Percentiles rank a stretch among this genome's conserved stretches.
phyloP scores from a whole-genome alignment of 108 stramenopile genomes.

The Skeletonema menzelii region DNA sequence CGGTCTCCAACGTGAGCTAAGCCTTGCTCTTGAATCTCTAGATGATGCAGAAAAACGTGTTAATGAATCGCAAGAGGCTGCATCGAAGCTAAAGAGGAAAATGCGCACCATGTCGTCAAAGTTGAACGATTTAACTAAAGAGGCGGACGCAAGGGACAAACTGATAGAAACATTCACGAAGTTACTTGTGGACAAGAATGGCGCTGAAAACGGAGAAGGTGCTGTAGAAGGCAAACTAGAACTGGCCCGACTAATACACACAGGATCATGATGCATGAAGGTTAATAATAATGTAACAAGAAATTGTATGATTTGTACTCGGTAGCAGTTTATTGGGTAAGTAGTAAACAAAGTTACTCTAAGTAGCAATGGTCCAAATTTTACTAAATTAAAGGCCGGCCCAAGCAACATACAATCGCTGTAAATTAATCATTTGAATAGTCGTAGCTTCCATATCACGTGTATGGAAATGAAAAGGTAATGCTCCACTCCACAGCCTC shows the following conservation, averaged over 20 bases:
- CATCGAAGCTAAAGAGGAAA: slow-evolving; percentile 25
- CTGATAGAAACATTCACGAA: slow-evolving; percentile 36
- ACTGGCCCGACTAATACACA: not conserved
- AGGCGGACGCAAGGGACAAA: slow-evolving; percentile 44
- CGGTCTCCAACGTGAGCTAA: slow-evolving; percentile 37
- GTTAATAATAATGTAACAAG: no score
- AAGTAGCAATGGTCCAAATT: not conserved
- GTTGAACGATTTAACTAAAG: slow-evolving; percentile 16
- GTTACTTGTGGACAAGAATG: slow-evolving; percentile 26
- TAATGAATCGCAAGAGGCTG: slow-evolving; percentile 8
- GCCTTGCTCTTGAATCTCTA: slow-evolving; percentile 11
- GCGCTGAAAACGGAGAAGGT: slow-evolving; percentile 11
- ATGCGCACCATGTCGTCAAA: slow-evolving; percentile 13
- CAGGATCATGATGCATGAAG: not conserved
- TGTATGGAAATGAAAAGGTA: not conserved
- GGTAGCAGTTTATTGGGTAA: not conserved
- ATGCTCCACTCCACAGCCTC: not conserved
- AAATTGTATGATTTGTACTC: not conserved
- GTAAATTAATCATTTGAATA: slow-evolving; percentile 4
- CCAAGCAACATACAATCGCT: not conserved
- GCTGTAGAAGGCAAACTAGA: not conserved
- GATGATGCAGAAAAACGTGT: slow-evolving; percentile 21
- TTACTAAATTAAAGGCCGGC: not conserved
- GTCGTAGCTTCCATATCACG: not conserved
- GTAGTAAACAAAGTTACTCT: not conserved